Base-by-base conservation (phyloP, 129 eudicot species). In the Flaveria robusta region DNA sequence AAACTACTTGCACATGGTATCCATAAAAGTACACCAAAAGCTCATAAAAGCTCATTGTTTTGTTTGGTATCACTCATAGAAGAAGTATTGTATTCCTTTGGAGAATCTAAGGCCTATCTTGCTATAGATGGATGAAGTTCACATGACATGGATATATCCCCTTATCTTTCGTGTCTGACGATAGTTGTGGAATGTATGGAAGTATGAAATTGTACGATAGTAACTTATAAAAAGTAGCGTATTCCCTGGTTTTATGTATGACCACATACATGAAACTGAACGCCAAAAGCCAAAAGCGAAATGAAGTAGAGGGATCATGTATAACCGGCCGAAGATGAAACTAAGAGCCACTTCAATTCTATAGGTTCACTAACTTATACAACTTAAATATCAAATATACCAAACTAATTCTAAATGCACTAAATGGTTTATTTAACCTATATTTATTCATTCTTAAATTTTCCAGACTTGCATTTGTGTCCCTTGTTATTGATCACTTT, bases 331-430 rank as follows among this genome's bases (percentile, higher is more conserved):
- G 9, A 78, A 70, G 66, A 60, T 26, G 76, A 78, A 70, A 59
- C 64, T 29, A 46, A 78, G 74, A 69, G 77, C 39, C 82, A 59
- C 23, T 45, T 70, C 82, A 59, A n/a, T 45, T 70, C 23, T 78
- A 60, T 70, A 45, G 77, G 82, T 31, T 70, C 76, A 15, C 52
- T 47, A 24, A 78, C 77, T 62, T 70, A 64, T 64, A 46, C 37
- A 19, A 78, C 27, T 22, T 27, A 34, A n/a, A 31, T 31, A 64
- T 31, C 51, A 43, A 34, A n/a, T 34, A 20, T 9, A 37, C 20
- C 59, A 16, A 24, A 34, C 37, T 64, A 51, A 12, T 43, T 41
- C 12, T 9, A 15, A 12, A 12, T 27, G 15, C 60, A 3, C 39
- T 34, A 34, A 34, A 34, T 24, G 34, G 34, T 29, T 29, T 4